Base-by-base conservation (phyloP, 345 rosid species). In the Sonneratia alba region DNA sequence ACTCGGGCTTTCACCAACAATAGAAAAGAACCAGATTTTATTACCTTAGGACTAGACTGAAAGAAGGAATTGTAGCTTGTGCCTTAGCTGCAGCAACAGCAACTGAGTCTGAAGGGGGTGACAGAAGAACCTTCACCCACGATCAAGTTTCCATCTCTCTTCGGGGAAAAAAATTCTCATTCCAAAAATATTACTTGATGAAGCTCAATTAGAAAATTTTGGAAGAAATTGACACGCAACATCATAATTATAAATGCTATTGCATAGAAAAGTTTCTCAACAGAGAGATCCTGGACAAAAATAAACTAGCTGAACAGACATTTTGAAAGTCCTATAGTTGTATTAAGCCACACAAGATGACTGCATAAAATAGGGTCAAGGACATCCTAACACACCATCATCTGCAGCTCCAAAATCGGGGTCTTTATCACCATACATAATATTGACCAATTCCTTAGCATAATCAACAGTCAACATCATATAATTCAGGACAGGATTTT, bases 371-470 rank as follows among this genome's bases (percentile, higher is more conserved):
- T n/a, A 51, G 34, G 32, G 21, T 48, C 12, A 38, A 8, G 59
- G 47, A 43, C 67, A 67, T 68, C 65, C 71, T 18, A 71, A 77
- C 82, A 70, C 85, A 91, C 97, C 97, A 79, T 94, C 97, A 81
- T 97, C 92, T 68, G 97, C 96, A 45, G 97, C 97, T 79, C 97
- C 97, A 67, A 95, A 87, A 84, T 88, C 97, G 72, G 96, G 97
- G 68, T 93, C 96, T 75, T 87, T 81, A n/a, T 83, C 86, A 73
- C 81, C 85, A 79, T 88, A 91, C 96, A 94, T 80, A 72, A 83
- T 81, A 72, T 87, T 67, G 66, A 90, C 97, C 91, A 95, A 84
- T 77, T 89, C 99, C 84, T 87, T 87, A 49, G 99, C 99, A 76
- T 91, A 27, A 27, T 27, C 32, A 90, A 75, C 99, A 91, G 84